Base-by-base conservation (phyloP, 257 asterid species). In the Rhazya stricta region DNA sequence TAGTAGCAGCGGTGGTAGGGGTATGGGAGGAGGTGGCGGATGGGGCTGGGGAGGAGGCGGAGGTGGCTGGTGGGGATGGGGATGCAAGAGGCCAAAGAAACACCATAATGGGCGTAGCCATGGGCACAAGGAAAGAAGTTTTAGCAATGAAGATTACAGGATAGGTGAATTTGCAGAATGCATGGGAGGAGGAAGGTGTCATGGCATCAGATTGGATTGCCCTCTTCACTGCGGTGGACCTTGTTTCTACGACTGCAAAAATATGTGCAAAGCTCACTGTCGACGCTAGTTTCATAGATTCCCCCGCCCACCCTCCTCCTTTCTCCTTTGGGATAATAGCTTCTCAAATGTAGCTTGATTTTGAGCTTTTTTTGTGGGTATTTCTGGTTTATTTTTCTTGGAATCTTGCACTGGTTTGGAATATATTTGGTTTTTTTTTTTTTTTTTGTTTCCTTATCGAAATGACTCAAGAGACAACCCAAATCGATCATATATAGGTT, bases 21-120 rank as follows among this genome's bases (percentile, higher is more conserved):
- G 77, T 8, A 61, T 30, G 58, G 86, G 87, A 27, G 85, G 85
- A 7, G 76, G 80, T 13, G 82, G 89, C 11, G 87, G 87, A 29
- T 79, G 91, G 89, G 87, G 91, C 0, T 77, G 88, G 82, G 89
- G 87, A 23, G 85, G 88, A 13, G 90, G 90, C 11, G 90, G 90
- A 6, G 88, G 90, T 13, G 88, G 88, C 16, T 80, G 71, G 62
- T 80, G 83, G 83, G 45, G 80, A 10, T 84, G 90, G 88, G 89
- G 89, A 5, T 74, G 88, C 71, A 76, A 73, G 60, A 80, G 71
- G 53, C 51, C 70, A 67, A 68, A 72, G 32, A 65, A 15, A 69
- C 32, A 57, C 36, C 43, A 69, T 36, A 60, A 50, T 42, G 41
- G 34, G 30, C 18, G 51, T 41, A 67, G 74, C 7, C 72, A 78